Percentiles rank a stretch among this genome's conserved stretches.
These are phyloP conservation scores for Jasminum sambac DNA, from an alignment of 257 asterid species.

Conservation along the genomic window DNA sequence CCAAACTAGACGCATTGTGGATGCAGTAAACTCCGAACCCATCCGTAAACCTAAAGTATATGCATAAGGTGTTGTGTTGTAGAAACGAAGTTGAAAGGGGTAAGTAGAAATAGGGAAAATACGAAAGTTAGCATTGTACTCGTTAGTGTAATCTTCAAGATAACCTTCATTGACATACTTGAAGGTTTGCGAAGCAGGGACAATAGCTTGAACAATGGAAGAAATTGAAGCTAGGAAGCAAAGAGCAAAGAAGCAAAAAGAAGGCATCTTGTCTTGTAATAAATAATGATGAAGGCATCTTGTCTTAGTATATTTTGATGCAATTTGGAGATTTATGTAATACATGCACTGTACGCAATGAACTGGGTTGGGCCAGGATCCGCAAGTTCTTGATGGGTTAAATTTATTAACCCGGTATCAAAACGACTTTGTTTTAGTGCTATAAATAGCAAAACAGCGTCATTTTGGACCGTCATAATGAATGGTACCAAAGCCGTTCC, in stretches of 20 bases:
- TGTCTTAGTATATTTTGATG: no score
- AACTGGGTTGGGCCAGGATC: no score
- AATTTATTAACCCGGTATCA: no score
- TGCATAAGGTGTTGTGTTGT: slow-evolving; percentile 38
- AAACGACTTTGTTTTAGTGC: no score
- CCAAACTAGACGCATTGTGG: slow-evolving; percentile 37
- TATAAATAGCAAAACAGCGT: no score
- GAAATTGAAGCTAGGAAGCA: slow-evolving; percentile 9
- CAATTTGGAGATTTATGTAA: no score
- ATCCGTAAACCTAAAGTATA: slow-evolving; percentile 30
- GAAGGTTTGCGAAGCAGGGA: slow-evolving; percentile 35
- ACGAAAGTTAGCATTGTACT: slow-evolving; percentile 31
- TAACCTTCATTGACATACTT: slow-evolving; percentile 27
- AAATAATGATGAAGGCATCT: no score
- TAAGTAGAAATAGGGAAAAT: neutral
- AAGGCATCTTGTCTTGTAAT: slow-evolving; percentile 16
- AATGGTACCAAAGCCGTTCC: no score
- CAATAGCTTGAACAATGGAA: slow-evolving; percentile 21
- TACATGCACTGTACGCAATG: no score
- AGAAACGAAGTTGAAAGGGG: slow-evolving; percentile 34
- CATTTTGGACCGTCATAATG: no score
- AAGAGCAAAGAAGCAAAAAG: slow-evolving; percentile 4
- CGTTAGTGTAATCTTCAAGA: slow-evolving; percentile 27
- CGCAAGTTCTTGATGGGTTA: no score
- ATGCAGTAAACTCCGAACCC: slow-evolving; percentile 21